These are phyloP conservation scores for Eutrema yunnanense DNA, from an alignment of 345 rosid genomes.

Conservation along the genomic window DNA sequence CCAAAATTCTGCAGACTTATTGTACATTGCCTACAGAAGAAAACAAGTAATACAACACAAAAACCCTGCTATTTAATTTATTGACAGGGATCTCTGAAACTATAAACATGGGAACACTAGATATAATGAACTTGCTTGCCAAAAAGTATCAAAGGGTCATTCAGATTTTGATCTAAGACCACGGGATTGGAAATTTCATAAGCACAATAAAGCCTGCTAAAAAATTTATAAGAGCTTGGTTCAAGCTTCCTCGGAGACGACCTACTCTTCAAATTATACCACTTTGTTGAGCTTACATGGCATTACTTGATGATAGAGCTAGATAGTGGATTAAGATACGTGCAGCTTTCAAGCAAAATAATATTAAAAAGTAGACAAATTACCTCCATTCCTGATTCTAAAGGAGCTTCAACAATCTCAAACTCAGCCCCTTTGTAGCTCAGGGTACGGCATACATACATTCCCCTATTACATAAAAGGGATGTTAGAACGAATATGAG, in stretches of 20 bases:
- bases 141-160: slow-evolving; percentile 10
- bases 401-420: slow-evolving; percentile 89
- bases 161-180: not conserved
- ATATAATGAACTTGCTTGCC: slow-evolving; percentile 1
- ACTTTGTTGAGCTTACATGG: not conserved
- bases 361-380: slow-evolving; percentile 3
- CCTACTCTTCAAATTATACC: not conserved
- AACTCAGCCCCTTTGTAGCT: slow-evolving; percentile 94
- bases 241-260: not conserved
- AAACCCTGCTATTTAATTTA: not conserved
- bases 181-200: not conserved
- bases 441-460: slow-evolving; percentile 98
- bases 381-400: slow-evolving; percentile 93
- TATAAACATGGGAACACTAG: slow-evolving; percentile 1
- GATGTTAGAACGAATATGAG: slow-evolving; percentile 14
- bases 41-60: slow-evolving; percentile 18
- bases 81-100: slow-evolving; percentile 6
- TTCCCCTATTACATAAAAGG: slow-evolving; percentile 61
- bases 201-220: slow-evolving; percentile 8
- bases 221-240: slow-evolving; percentile 4
- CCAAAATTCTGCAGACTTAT: slow-evolving; percentile 96
- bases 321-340: not conserved
- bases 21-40: slow-evolving; percentile 69
- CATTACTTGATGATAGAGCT: slow-evolving; percentile 9
- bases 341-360: not conserved